Evolutionary conservation across 805 yeast genomes (phyloP).

Genomic region (Candida broadrunensis): DNA sequence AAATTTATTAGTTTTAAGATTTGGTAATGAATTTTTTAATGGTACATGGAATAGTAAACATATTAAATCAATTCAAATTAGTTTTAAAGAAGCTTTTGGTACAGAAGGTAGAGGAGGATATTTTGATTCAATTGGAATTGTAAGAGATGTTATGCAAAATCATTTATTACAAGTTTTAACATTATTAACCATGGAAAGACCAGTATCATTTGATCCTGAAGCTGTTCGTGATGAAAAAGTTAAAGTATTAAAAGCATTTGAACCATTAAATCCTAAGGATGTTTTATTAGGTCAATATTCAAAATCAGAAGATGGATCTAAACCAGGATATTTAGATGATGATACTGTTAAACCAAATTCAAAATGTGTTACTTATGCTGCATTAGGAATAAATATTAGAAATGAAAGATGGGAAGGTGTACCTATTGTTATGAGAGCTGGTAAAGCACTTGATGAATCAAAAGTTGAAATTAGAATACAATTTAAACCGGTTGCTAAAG

Average conservation of each 20-base stretch:
- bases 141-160: conserved; percentile 98
- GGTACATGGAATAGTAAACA: conserved; percentile 87
- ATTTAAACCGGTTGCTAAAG: conserved; percentile 80
- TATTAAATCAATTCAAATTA: conserved; percentile 77
- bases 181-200: conserved; percentile 92
- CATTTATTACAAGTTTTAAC: conserved; percentile 92
- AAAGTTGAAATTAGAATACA: conserved; percentile 95
- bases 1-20: conserved; percentile 83
- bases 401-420: conserved; percentile 99
- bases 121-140: conserved; percentile 91
- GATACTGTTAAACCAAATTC: conserved; percentile 80
- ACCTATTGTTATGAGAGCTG: conserved; percentile 93
- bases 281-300: conserved; percentile 85
- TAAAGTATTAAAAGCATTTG: conserved; percentile 79
- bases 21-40: conserved; percentile 82
- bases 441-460: conserved; percentile 93
- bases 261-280: conserved; percentile 61
- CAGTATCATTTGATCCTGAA: conserved; percentile 87
- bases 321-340: conserved; percentile 91
- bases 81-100: conserved; percentile 97
- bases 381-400: conserved; percentile 69
- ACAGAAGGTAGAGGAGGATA: conserved; percentile 99
- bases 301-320: conserved; percentile 78
- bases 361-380: conserved; percentile 90
- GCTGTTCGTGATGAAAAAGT: conserved; percentile 96